A percentile compares a stretch with the other conserved stretches of the same genome.
Conservation (phyloP, 2,329 filamentous ascomycete genomes). For the Knoxdaviesia capensis region DNA sequence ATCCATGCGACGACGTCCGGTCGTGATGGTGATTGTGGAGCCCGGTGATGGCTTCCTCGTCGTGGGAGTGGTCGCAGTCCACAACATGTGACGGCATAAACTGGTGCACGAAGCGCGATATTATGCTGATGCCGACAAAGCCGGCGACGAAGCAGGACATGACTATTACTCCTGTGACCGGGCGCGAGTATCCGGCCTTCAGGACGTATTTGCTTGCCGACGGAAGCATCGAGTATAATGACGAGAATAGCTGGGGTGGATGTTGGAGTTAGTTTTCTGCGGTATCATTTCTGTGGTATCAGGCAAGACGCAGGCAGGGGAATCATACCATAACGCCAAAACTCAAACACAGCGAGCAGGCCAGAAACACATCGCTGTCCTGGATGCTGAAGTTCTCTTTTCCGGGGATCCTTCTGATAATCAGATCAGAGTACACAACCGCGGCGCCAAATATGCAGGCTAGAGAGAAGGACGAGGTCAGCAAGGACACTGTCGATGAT, state of each 20-base stretch:
- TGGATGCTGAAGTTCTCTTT: conserved; percentile 68
- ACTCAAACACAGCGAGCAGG: conserved; percentile 73
- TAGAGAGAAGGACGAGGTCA: conserved; percentile 6
- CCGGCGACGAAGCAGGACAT: conserved; percentile 51
- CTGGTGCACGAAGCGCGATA: conserved; percentile 53
- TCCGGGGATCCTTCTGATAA: conserved; percentile 53
- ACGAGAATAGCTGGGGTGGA: conserved; percentile 59
- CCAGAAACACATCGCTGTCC: conserved; percentile 74
- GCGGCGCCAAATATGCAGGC: conserved; percentile 56
- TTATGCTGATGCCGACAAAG: conserved; percentile 53
- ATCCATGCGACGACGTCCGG: no score
- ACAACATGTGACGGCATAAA: conserved; percentile 63
- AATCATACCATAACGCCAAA: conserved; percentile 80
- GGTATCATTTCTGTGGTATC: neutral
- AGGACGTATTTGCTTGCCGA: conserved; percentile 62
- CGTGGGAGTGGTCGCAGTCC: conserved; percentile 58
- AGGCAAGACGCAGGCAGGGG: neutral
- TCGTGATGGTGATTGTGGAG: conserved; percentile 9
- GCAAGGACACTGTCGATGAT: no score
- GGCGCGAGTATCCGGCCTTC: conserved; percentile 44
- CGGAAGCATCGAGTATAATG: conserved; percentile 83
- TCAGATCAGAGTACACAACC: conserved; percentile 70
- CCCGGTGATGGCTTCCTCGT: conserved; percentile 20
- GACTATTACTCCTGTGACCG: conserved; percentile 45
- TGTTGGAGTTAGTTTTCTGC: no score